Evolutionary conservation across 2,329 filamentous ascomycete genomes (phyloP), one percentile per base, ranked within the genome.

Genomic region (Hypomyces perniciosus): DNA sequence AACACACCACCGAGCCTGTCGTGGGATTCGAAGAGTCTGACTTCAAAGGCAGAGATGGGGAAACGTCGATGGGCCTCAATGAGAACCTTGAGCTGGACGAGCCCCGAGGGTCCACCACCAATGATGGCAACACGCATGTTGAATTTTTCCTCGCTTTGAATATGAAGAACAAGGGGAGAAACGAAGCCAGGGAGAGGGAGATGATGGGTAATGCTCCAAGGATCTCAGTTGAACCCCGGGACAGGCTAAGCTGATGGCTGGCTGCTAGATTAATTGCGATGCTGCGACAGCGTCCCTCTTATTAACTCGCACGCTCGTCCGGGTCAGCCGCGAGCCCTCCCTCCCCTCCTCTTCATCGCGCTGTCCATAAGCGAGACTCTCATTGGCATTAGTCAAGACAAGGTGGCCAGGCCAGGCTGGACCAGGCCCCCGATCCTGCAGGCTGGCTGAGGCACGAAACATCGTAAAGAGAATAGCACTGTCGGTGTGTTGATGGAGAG

Each of bases 1-100:
- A 76, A 76, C 5, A 70, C 71, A 5, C 72, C 72, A 10, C 72
- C 73, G 8, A 75, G 62, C 7, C 63, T 64, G 10, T 63, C 55
- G 51, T 72, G 67, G 54, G 68, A 63, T 57, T 76, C 73, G 52
- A 75, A 75, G 8, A 75, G 60, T 30, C 61, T 62, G 31, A 62
- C 68, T 51, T 74, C 68, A 54, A 76, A 65, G 27, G 67, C 65
- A 35, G 63, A 57, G 12, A 58, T 55, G 13, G 59, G 56, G 48
- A 69, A 61, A 54, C 60, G 60, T 8, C 59, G 49, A 53, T 69
- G 66, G 8, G 68, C 66, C 26, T 63, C 62, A 30, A 63, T 53
- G 3, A 72, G 64, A 42, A 67, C 65, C 56, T 72, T 72, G 10
- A 71, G 62, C 42, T 69, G 69, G 33, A 65, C 67, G 29, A 72